Percentiles rank a stretch among this genome's conserved stretches.
Evolutionary conservation across 208 protist species (phyloP).

Genomic region (Trypanosoma rangeli): DNA sequence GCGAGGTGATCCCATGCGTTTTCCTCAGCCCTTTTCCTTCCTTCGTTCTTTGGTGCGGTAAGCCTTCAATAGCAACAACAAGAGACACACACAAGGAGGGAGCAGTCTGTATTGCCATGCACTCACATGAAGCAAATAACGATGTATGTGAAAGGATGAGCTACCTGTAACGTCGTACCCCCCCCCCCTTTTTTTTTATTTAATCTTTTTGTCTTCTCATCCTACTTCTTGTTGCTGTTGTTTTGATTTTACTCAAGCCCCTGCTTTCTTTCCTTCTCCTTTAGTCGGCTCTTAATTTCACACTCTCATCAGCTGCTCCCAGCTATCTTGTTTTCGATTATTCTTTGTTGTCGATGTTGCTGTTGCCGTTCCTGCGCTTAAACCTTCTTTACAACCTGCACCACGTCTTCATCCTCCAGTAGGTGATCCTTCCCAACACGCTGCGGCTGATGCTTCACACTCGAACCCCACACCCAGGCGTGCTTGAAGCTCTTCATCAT

Average conservation of each 20-base stretch:
- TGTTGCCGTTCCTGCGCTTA: slow-evolving; percentile 38
- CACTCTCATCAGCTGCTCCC: slow-evolving; percentile 1
- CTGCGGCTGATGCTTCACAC: slow-evolving; percentile 98
- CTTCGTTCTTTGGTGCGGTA: background rate
- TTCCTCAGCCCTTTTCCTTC: no score
- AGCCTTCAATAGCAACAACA: background rate
- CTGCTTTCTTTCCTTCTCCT: slow-evolving; percentile 7
- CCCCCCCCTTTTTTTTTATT: slow-evolving; percentile 19
- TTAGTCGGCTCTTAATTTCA: slow-evolving; percentile 14
- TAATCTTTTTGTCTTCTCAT: slow-evolving; percentile 5
- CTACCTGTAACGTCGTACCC: background rate
- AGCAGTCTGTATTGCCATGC: background rate
- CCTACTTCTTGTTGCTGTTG: slow-evolving; percentile 24
- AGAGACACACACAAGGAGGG: background rate
- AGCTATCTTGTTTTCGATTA: slow-evolving; percentile 15
- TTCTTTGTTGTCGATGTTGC: slow-evolving; percentile 6
- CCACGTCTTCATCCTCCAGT: slow-evolving; percentile 98
- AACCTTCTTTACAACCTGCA: slow-evolving; percentile 98
- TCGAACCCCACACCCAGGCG: slow-evolving; percentile 98
- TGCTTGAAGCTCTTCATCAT: slow-evolving; percentile 98
- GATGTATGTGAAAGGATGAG: no score
- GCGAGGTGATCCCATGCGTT: no score
- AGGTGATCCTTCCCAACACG: slow-evolving; percentile 96
- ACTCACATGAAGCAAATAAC: background rate
- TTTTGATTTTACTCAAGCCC: background rate